A percentile compares a stretch with the other conserved stretches of the same genome.
Conservation (phyloP, 2,329 filamentous ascomycete species). For the Microcyclospora tardicrescens region DNA sequence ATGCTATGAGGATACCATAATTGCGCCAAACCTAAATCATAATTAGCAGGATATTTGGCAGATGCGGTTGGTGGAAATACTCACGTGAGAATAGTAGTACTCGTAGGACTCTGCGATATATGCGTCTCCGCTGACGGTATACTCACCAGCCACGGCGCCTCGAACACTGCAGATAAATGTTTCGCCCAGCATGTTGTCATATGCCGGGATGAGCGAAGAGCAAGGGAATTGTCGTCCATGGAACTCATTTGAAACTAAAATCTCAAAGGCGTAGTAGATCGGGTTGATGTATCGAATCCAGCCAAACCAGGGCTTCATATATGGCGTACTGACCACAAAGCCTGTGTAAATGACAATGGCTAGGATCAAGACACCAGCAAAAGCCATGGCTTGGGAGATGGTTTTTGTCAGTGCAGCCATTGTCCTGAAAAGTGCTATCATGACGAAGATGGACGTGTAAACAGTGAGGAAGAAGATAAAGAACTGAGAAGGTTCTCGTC, state of each 20-base stretch:
- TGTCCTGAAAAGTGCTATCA: constrained; percentile 44
- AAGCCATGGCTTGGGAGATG: constrained; percentile 49
- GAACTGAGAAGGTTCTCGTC: constrained; percentile 33
- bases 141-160: constrained; percentile 27
- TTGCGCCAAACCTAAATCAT: constrained; percentile 34
- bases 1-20: constrained; percentile 51
- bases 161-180: constrained; percentile 26
- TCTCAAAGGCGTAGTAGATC: constrained; percentile 52
- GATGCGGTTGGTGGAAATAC: too few relatives aligned
- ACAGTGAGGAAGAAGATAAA: constrained; percentile 53
- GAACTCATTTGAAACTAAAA: constrained; percentile 44
- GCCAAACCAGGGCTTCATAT: constrained; percentile 25
- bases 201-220: constrained; percentile 26
- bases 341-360: constrained; percentile 52
- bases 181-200: constrained; percentile 19
- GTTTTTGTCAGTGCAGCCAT: constrained; percentile 47
- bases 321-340: constrained; percentile 21
- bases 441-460: constrained; percentile 41
- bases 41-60: too few relatives aligned
- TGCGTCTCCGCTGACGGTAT: constrained; percentile 27
- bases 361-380: constrained; percentile 40
- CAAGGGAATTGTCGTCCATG: constrained; percentile 22
- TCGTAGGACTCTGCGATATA: constrained; percentile 23
- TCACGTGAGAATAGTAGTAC: constrained; percentile 29
- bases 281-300: constrained; percentile 37